These are phyloP conservation scores for Corymbia citriodora DNA, from an alignment of 441 rosid species.

Conservation along the genomic window DNA sequence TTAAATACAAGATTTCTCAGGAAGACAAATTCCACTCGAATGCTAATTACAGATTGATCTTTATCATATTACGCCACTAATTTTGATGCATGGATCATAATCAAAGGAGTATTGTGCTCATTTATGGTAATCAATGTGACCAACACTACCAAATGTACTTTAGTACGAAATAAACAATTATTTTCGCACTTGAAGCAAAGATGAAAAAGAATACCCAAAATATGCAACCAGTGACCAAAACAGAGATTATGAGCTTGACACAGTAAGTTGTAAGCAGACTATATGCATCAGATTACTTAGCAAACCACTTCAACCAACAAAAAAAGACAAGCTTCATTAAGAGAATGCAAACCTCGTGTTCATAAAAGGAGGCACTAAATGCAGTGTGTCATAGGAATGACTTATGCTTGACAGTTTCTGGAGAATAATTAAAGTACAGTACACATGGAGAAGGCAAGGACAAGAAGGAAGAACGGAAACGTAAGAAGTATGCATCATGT, in stretches of 20 bases:
- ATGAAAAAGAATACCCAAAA: not conserved
- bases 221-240: not conserved
- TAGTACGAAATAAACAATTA: not conserved
- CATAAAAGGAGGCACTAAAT: not conserved
- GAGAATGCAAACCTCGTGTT: not conserved
- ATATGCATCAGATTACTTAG: not conserved
- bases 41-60: not conserved
- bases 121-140: not conserved
- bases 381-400: not conserved
- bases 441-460: not conserved
- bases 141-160: not conserved
- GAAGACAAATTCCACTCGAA: not conserved
- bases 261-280: not conserved
- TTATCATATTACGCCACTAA: not conserved
- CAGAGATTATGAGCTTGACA: not conserved
- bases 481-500: not conserved
- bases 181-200: not conserved
- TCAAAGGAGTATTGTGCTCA: not conserved
- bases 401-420: not conserved
- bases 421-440: not conserved
- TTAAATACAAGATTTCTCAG: not conserved
- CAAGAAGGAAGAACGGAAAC: not conserved
- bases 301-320: not conserved
- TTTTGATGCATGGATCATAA: not conserved
- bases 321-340: not conserved